These are phyloP conservation scores for Geotrichum armillariae DNA, from an alignment of 1,139 yeast species.

Conservation along the genomic window DNA sequence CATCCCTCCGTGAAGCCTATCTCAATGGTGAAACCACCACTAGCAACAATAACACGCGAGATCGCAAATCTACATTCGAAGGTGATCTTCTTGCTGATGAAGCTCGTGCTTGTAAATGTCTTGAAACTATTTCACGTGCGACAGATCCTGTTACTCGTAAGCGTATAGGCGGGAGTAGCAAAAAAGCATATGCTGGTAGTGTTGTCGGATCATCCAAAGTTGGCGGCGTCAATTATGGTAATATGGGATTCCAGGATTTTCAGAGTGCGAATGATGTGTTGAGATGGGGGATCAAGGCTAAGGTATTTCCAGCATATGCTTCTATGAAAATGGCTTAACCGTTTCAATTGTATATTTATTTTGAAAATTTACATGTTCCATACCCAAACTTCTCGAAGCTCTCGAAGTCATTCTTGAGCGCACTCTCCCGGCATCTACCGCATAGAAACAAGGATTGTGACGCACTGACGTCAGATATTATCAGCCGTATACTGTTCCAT, in stretches of 20 bases:
- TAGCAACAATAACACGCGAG: not conserved
- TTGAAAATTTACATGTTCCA: too few species aligned
- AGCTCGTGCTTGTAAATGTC: slow-evolving; percentile 31
- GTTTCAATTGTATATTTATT: too few species aligned
- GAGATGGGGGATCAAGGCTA: slow-evolving; percentile 33
- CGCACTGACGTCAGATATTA: too few species aligned
- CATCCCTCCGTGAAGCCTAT: not conserved
- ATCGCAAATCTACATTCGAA: slow-evolving; percentile 11
- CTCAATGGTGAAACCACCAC: not conserved
- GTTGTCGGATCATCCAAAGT: not conserved
- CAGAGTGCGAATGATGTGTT: slow-evolving; percentile 33
- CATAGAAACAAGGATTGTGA: too few species aligned
- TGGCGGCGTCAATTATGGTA: slow-evolving; percentile 18
- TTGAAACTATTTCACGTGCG: slow-evolving; percentile 35
- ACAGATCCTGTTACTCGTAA: slow-evolving; percentile 42
- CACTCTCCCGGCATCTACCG: too few species aligned
- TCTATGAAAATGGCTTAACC: too few species aligned
- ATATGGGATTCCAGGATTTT: slow-evolving; percentile 21
- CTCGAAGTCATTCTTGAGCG: too few species aligned
- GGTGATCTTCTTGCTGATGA: slow-evolving; percentile 26
- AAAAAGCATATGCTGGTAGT: slow-evolving; percentile 3
- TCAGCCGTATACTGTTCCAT: too few species aligned
- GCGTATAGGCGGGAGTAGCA: slow-evolving; percentile 6
- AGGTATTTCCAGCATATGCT: slow-evolving; percentile 25
- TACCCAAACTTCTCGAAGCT: too few species aligned